phyloP scores from a whole-genome alignment of 2,329 filamentous ascomycete species.

The Gliomastix tumulicola region DNA sequence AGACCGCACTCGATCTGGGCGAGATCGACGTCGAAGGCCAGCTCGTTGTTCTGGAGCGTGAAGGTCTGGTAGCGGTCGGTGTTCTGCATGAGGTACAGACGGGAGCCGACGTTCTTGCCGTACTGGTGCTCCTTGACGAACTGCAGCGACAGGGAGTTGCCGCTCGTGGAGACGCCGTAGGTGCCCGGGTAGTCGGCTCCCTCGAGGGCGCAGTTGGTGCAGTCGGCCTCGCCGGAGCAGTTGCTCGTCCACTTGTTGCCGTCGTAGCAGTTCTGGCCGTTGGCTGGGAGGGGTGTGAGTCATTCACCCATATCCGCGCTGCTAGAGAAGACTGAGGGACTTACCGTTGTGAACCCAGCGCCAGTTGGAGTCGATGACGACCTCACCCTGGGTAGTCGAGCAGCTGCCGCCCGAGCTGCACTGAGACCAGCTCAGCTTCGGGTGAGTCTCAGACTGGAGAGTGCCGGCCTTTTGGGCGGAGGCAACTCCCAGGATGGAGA shows the following conservation, averaged over 20 bases:
- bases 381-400: slow-evolving; percentile 28
- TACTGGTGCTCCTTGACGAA: slow-evolving; percentile 42
- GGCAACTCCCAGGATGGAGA: slow-evolving; percentile 7
- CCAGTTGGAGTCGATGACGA: slow-evolving; percentile 47
- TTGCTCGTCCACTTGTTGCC: slow-evolving; percentile 29
- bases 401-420: slow-evolving; percentile 16
- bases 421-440: slow-evolving; percentile 4
- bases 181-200: slow-evolving; percentile 35
- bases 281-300: slow-evolving; percentile 6
- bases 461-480: slow-evolving; percentile 7
- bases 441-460: slow-evolving; percentile 6
- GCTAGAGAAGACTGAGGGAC: background rate
- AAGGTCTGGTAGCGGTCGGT: slow-evolving; percentile 52
- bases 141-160: slow-evolving; percentile 38
- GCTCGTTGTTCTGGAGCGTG: slow-evolving; percentile 53
- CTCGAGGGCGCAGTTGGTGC: slow-evolving; percentile 37
- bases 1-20: slow-evolving; percentile 56
- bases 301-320: background rate
- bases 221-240: slow-evolving; percentile 29
- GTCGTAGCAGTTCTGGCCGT: slow-evolving; percentile 38
- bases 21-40: slow-evolving; percentile 61
- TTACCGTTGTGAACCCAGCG: slow-evolving; percentile 38
- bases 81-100: slow-evolving; percentile 52
- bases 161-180: slow-evolving; percentile 38
- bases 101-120: slow-evolving; percentile 32